Evolutionary conservation across 768 basidiomycete species (phyloP).

Genomic region (Mycena maculata): DNA sequence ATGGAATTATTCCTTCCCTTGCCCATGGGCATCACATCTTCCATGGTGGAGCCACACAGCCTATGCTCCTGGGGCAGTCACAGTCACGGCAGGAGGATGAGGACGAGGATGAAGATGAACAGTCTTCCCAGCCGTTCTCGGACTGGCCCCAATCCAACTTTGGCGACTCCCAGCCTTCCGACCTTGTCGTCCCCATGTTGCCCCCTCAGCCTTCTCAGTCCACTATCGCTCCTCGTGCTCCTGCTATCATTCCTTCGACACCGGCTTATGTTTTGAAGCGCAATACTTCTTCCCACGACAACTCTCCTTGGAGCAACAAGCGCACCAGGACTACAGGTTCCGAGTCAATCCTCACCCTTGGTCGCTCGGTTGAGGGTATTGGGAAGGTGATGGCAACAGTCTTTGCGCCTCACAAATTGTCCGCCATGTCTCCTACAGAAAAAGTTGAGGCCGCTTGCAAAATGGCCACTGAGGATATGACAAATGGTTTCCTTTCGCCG

Average conservation of each 20-base stretch:
- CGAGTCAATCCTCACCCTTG: constrained; percentile 5
- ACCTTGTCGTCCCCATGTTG: not conserved
- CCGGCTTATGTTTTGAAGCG: not conserved
- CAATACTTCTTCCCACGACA: not conserved
- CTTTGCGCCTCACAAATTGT: not conserved
- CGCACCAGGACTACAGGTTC: no score
- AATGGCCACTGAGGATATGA: not conserved
- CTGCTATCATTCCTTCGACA: not conserved
- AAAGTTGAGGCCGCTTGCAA: not conserved
- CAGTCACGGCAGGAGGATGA: no score
- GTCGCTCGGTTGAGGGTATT: constrained; percentile 4
- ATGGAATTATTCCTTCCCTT: not conserved
- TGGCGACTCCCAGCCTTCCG: constrained; percentile 10
- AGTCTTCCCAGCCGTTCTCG: not conserved
- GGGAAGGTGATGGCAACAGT: not conserved
- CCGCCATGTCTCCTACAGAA: constrained; percentile 12
- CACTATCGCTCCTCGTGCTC: no score
- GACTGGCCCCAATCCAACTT: constrained; percentile 2
- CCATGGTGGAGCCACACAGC: not conserved
- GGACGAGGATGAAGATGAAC: not conserved
- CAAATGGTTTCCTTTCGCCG: not conserved
- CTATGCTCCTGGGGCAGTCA: not conserved
- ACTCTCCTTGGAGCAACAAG: constrained; percentile 10
- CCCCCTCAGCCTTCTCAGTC: no score
- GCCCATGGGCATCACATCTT: constrained; percentile 10